phyloP scores from a whole-genome alignment of 257 asterid species.

The Nicotiana tabacum region DNA sequence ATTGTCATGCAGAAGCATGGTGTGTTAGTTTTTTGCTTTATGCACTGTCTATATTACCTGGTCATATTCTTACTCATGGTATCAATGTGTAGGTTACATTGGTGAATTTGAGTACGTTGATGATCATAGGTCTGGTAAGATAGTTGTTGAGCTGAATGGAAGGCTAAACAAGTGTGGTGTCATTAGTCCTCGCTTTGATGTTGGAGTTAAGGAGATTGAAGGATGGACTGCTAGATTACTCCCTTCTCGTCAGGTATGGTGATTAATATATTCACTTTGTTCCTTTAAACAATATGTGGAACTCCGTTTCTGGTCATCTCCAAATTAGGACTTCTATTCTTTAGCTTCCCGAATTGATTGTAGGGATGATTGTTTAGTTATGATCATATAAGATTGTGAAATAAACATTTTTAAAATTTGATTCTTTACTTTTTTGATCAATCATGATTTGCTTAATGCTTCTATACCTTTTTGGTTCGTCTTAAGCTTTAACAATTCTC shows the following conservation, averaged over 20 bases:
- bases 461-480: not conserved
- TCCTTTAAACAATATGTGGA: not conserved
- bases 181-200: constrained; percentile 36
- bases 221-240: constrained; percentile 39
- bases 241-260: constrained; percentile 34
- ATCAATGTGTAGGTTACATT: constrained; percentile 20
- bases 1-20: constrained; percentile 40
- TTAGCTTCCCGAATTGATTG: not conserved
- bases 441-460: not conserved
- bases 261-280: not conserved
- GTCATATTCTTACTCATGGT: not conserved
- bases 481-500: not conserved
- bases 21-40: not conserved
- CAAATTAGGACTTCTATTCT: not conserved
- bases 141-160: constrained; percentile 36
- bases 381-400: not conserved
- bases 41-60: too few relatives aligned
- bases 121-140: constrained; percentile 38
- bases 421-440: not conserved
- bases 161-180: constrained; percentile 39
- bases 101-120: constrained; percentile 36
- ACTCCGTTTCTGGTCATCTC: not conserved
- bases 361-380: not conserved
- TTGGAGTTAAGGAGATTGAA: constrained; percentile 35
- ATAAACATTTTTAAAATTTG: not conserved